Evolutionary conservation across 2,329 filamentous ascomycete species (phyloP), one percentile per base, ranked within the genome.

Genomic region (Atkinsonella hypoxylon): DNA sequence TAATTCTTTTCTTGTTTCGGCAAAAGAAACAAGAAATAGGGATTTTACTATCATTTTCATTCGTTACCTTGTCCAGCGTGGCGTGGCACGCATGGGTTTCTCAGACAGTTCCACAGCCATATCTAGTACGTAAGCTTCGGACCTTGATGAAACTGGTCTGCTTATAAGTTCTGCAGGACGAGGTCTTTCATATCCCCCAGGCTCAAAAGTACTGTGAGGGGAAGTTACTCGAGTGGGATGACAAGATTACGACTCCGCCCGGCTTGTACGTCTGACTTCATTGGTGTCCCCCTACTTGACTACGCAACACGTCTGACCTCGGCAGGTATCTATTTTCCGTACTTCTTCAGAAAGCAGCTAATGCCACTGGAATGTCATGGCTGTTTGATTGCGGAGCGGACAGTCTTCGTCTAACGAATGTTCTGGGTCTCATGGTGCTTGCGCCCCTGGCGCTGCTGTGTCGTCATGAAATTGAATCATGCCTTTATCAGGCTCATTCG

Each of bases 241-340:
- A 91, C 53, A 98, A 97, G 65, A 93, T 98, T 62, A 98, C 93
- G 0, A 98, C 93, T 1, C 93, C 93, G 0, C 91, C 93, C 0
- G 93, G 90, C 34, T 71, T 98, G 71, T 89, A 41, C 13, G 20
- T 41, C 45, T 18, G 20, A 40, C 31, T 18, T 15, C n/a, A 12
- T 36, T 38, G 34, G 36, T 20, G 17, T 42, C 26, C 22, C 15
- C 3, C 11, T 17, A 45, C 30, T 17, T 41, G 40, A 17, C 45
- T 26, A 2, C 2, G n/a, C 26, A 18, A 32, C 4, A 34, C 17
- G 34, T 26, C 54, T 57, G 31, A 57, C 17, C 2, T 18, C 13
- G 7, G n/a, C 47, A 78, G 74, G 7, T 78, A 79, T 53, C 56
- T 73, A 15, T 55, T 77, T 5, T 75, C 75, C 0, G 55, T 65